Base-by-base conservation (phyloP, 371 early-diverging fungal species). In the Mortierella sp. region DNA sequence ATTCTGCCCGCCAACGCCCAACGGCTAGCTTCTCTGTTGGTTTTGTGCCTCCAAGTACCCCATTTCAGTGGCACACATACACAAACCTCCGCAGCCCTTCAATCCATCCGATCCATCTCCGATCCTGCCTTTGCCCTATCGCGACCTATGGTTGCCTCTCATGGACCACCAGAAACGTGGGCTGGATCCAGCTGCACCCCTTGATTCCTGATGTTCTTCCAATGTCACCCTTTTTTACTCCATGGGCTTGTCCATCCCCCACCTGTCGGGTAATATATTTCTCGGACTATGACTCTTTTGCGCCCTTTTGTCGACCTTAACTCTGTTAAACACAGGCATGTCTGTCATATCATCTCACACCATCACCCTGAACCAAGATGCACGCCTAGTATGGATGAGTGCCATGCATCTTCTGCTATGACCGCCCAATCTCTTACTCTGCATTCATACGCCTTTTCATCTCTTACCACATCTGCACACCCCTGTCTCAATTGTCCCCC, bases 221-320 rank as follows among this genome's bases (percentile, higher is more conserved):
- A 14, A 17, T 12, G 7, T 22, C 34, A n/a, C 24, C 7, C 25
- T 53, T 31, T 44, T 7, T 34, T 17, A 34, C 34, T 10, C 34
- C 7, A 34, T 34, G 34, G 10, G 34, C 10, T 10, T 34, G 34
- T 10, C 34, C 4, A 10, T 10, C 10, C 34, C 10, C 34, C 34
- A 34, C 34, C 10, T 4, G 10, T 10, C 34, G 34, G 34, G 7
- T 34, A 34, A 1, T 55, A 29, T 29, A 48, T 43, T 19, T 24
- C n/a, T 41, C 34, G 24, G 48, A 19, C 4, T 39, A 64, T 71
- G 71, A 71, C 61, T 72, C 73, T 24, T 67, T 67, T 67, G 37
- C 57, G 73, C 73, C 73, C 66, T 67, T 72, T 67, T 71, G 71
- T 56, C 50, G 60, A 46, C 53, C 44, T 51, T 47, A 57, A 25